Conservation (phyloP, 192 early-diverging fungal species). For the Mortierella alpina region DNA sequence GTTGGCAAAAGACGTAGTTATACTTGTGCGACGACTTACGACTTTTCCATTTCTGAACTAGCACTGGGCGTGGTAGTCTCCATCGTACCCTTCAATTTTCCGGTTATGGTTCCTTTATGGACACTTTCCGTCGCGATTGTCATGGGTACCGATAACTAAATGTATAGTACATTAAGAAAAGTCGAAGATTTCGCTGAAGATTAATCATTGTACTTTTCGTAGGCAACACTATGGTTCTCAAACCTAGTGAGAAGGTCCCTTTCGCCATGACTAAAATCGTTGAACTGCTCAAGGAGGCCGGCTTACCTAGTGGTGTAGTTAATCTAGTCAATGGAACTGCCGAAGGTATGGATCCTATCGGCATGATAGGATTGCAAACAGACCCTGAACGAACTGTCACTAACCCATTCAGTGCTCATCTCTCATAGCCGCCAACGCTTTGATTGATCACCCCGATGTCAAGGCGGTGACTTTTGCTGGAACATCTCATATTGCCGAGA, state of each 20-base stretch:
- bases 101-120: slow-evolving; percentile 89
- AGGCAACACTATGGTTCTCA: slow-evolving; percentile 81
- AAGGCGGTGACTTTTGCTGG: slow-evolving; percentile 84
- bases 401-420: slow-evolving; percentile 37
- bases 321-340: slow-evolving; percentile 80
- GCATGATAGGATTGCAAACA: too few relatives aligned
- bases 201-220: background rate
- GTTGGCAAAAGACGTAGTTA: too few relatives aligned
- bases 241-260: slow-evolving; percentile 87
- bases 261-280: slow-evolving; percentile 79
- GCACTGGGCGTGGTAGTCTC: slow-evolving; percentile 81
- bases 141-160: slow-evolving; percentile 25
- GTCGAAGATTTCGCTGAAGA: too few relatives aligned
- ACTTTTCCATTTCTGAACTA: background rate
- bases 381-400: too few relatives aligned
- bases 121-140: slow-evolving; percentile 80
- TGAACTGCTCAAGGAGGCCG: slow-evolving; percentile 64
- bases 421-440: slow-evolving; percentile 58
- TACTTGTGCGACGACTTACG: background rate
- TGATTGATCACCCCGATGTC: slow-evolving; percentile 72
- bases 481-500: slow-evolving; percentile 76
- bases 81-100: slow-evolving; percentile 88
- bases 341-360: slow-evolving; percentile 51
- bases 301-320: slow-evolving; percentile 80
- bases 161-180: too few relatives aligned